Percentiles rank a stretch among this genome's conserved stretches.
phyloP scores from a whole-genome alignment of 2,329 filamentous ascomycete species.

The Calonectria naviculata region DNA sequence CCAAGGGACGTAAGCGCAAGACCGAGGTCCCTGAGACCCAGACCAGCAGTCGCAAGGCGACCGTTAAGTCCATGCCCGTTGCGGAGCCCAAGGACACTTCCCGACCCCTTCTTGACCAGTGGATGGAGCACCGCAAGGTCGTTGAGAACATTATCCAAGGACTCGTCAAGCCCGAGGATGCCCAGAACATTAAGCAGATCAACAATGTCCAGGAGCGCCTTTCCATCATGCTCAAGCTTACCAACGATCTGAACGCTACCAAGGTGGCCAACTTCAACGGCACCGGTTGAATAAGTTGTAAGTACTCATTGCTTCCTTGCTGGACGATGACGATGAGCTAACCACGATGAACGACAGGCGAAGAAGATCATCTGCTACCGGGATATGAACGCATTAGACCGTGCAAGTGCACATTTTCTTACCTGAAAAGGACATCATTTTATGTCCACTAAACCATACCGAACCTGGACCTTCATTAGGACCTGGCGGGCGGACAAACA shows the following conservation, averaged over 20 bases:
- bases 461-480: conserved; percentile 35
- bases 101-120: conserved; percentile 62
- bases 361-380: conserved; percentile 40
- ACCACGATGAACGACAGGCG: conserved; percentile 14
- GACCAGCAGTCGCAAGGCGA: conserved; percentile 60
- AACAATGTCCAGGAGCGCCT: conserved; percentile 62
- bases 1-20: conserved; percentile 70
- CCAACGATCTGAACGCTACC: conserved; percentile 41
- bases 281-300: conserved; percentile 46
- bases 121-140: conserved; percentile 71
- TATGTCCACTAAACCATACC: conserved; percentile 35
- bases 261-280: conserved; percentile 40
- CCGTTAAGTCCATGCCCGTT: conserved; percentile 53
- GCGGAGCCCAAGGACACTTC: conserved; percentile 47
- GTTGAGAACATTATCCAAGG: conserved; percentile 69
- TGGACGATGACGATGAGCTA: conserved; percentile 9
- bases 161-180: conserved; percentile 61
- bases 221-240: conserved; percentile 63
- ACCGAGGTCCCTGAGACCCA: conserved; percentile 58
- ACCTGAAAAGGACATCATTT: conserved; percentile 20
- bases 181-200: conserved; percentile 65
- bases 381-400: conserved; percentile 26
- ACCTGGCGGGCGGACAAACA: conserved; percentile 25
- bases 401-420: conserved; percentile 38
- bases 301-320: background rate